A percentile compares a stretch with the other conserved stretches of the same genome.
Evolutionary conservation across 371 early-diverging fungal species (phyloP).

Genomic region (Mucor sp.): DNA sequence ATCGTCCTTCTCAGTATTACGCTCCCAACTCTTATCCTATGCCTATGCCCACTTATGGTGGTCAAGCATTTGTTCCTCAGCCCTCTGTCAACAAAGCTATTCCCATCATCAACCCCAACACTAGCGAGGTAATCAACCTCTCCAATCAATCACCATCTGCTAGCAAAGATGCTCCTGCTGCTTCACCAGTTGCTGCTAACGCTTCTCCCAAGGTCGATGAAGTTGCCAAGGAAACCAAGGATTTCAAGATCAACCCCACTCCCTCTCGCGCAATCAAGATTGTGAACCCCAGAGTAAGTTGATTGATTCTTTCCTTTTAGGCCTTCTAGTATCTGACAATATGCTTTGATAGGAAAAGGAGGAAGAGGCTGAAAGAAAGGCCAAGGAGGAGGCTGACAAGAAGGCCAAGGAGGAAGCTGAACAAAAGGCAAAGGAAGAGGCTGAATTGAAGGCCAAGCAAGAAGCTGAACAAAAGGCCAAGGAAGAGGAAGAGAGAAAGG

Average conservation of each 20-base stretch:
- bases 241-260: slow-evolving; percentile 35
- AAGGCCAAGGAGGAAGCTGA: slow-evolving; percentile 22
- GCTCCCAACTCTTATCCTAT: slow-evolving; percentile 25
- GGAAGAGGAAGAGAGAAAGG: slow-evolving; percentile 36
- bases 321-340: neutral
- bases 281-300: slow-evolving; percentile 56
- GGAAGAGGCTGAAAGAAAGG: slow-evolving; percentile 47
- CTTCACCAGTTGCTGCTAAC: slow-evolving; percentile 14
- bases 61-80: slow-evolving; percentile 50
- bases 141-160: slow-evolving; percentile 10
- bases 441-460: slow-evolving; percentile 19
- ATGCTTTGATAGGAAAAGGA: slow-evolving; percentile 30
- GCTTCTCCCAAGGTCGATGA: slow-evolving; percentile 6
- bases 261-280: slow-evolving; percentile 62
- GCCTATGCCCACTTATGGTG: slow-evolving; percentile 33
- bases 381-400: slow-evolving; percentile 29
- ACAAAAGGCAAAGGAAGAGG: slow-evolving; percentile 12
- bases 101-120: slow-evolving; percentile 76
- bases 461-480: slow-evolving; percentile 20
- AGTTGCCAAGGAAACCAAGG: slow-evolving; percentile 39
- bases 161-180: slow-evolving; percentile 17
- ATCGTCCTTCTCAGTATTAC: slow-evolving; percentile 31
- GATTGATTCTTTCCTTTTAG: neutral
- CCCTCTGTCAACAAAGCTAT: slow-evolving; percentile 57
- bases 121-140: slow-evolving; percentile 64